Percentiles rank a stretch among this genome's conserved stretches.
phyloP scores from a whole-genome alignment of 2,329 filamentous ascomycete genomes.

The Coniella lustricola region DNA sequence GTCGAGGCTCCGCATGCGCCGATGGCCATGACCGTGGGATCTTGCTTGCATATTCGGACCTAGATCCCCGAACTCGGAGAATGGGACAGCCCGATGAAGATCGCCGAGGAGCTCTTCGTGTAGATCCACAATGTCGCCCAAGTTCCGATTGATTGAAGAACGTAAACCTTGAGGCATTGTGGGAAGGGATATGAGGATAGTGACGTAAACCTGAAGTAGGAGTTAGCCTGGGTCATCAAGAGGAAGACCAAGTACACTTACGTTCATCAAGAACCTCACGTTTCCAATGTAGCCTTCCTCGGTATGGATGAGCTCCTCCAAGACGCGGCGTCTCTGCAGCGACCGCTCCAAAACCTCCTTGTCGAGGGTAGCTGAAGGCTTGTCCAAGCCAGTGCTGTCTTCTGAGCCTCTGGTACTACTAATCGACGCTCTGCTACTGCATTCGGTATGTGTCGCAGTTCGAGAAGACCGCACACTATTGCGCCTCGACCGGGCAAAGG shows the following conservation, averaged over 20 bases:
- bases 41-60: constrained; percentile 21
- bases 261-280: constrained; percentile 78
- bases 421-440: constrained; percentile 55
- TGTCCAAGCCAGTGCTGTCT: constrained; percentile 56
- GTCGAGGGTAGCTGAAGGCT: constrained; percentile 44
- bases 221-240: constrained; percentile 12
- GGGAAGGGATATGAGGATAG: constrained; percentile 65
- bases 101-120: constrained; percentile 77
- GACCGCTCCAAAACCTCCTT: constrained; percentile 64
- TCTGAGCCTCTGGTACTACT: constrained; percentile 56
- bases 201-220: constrained; percentile 58
- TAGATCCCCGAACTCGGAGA: constrained; percentile 54
- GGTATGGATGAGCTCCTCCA: constrained; percentile 79
- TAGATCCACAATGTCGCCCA: constrained; percentile 71
- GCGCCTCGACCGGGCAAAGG: constrained; percentile 53
- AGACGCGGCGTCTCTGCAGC: constrained; percentile 66
- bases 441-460: constrained; percentile 51
- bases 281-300: constrained; percentile 88
- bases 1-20: constrained; percentile 42
- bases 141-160: constrained; percentile 68
- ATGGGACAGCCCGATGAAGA: constrained; percentile 63
- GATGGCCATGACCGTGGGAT: constrained; percentile 27
- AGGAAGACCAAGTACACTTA: constrained; percentile 33
- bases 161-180: constrained; percentile 57
- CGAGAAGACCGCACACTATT: constrained; percentile 47